Base-by-base conservation (phyloP, 2,329 filamentous ascomycete genomes). In the Alternaria brassicae region DNA sequence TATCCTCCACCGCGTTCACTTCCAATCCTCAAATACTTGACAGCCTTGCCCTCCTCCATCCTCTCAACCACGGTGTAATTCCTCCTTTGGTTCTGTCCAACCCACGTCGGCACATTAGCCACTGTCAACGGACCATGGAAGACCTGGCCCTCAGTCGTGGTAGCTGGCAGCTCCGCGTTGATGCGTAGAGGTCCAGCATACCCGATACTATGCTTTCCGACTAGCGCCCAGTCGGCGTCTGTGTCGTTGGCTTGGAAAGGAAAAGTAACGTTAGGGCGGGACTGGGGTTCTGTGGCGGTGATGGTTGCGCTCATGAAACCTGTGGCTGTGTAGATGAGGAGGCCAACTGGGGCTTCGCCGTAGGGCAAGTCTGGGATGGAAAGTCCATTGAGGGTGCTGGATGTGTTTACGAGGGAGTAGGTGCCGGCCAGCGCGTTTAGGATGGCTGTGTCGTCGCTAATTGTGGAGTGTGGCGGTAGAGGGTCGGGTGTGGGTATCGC, bases 251-350 rank as follows among this genome's bases (percentile, higher is more conserved):
- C 23, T 15, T 61, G 53, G 59, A 52, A 69, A 2, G 72, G 72
- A 42, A 68, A 74, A 0, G 63, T 68, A 2, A 75, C 55, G 42
- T 65, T 64, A 0, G 66, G 67, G 3, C 72, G 69, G 2, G 69
- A 34, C 0, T 41, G 25, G 10, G 71, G 61, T 23, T 72, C 69
- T 0, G 71, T 73, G 0, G 72, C 69, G 10, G 65, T 67, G 28
- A 75, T 67, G 48, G 67, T 72, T 2, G 72, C 72, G 55, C 55
- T 60, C 68, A 75, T 71, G 63, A 63, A 72, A 55, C 70, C 70
- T 2, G 51, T 25, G 3, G 56, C 51, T 4, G 66, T 65, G 69
- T 75, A 75, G 48, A 63, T 70, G 25, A 75, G 61, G 37, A 71
- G 50, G 44, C 72, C 72, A 56, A 71, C 63, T 13, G 70, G 71